phyloP scores from a whole-genome alignment of 768 basidiomycete species.

The Exsudoporus frostii region DNA sequence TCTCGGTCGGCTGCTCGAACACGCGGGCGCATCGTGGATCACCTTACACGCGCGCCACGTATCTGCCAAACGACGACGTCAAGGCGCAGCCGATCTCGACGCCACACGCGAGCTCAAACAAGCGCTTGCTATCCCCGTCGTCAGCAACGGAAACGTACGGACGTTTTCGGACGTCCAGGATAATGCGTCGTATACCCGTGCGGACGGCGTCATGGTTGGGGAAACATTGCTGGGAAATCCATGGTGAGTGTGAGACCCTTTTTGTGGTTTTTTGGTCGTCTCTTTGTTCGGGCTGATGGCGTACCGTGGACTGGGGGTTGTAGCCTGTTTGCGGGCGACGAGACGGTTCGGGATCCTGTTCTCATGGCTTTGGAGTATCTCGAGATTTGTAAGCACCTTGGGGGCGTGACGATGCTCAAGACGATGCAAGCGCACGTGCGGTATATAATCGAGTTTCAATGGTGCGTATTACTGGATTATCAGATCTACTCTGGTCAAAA shows the following conservation, averaged over 20 bases:
- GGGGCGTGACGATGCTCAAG: conserved; percentile 45
- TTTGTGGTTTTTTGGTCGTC: not conserved
- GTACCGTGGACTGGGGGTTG: not conserved
- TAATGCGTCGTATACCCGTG: conserved; percentile 55
- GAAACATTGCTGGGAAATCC: conserved; percentile 76
- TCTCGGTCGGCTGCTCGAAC: conserved; percentile 55
- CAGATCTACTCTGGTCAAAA: not conserved
- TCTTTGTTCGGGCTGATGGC: not conserved
- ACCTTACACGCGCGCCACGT: conserved; percentile 74
- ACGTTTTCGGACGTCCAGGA: conserved; percentile 50
- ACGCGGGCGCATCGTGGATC: conserved; percentile 66
- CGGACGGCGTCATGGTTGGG: conserved; percentile 79
- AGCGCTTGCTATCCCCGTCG: conserved; percentile 50
- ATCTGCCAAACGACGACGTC: conserved; percentile 63
- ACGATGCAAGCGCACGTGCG: conserved; percentile 62
- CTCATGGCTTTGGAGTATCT: conserved; percentile 70
- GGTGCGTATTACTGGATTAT: conserved; percentile 39
- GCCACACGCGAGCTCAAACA: conserved; percentile 57
- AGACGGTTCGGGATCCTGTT: conserved; percentile 56
- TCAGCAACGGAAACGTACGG: conserved; percentile 81
- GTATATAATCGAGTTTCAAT: conserved; percentile 67
- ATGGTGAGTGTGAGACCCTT: conserved; percentile 44
- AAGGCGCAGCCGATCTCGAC: conserved; percentile 66
- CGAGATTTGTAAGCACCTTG: conserved; percentile 51
- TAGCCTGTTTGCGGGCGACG: conserved; percentile 56